A percentile compares a stretch with the other conserved stretches of the same genome.
Evolutionary conservation across 495 filamentous ascomycete species (phyloP).

Genomic region (Aspergillus taichungensis): DNA sequence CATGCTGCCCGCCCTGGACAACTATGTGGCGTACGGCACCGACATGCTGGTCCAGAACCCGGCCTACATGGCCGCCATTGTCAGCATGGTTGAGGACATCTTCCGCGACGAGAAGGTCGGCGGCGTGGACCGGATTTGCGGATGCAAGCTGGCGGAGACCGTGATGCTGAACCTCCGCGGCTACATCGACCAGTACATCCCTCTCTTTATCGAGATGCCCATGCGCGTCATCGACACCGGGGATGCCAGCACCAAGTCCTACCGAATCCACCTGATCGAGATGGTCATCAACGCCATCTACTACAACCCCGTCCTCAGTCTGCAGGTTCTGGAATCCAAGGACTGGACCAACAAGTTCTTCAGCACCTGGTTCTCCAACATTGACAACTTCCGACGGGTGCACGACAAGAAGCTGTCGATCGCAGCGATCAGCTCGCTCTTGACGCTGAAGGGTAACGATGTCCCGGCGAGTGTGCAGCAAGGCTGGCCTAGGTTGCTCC

Average conservation of each 20-base stretch:
- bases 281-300: conserved; percentile 98
- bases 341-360: conserved; percentile 99
- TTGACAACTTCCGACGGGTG: conserved; percentile 85
- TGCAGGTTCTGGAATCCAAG: conserved; percentile 80
- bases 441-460: conserved; percentile 65
- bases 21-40: conserved; percentile 87
- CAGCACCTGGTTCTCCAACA: conserved; percentile 93
- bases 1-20: conserved; percentile 96
- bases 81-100: conserved; percentile 69
- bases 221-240: conserved; percentile 68
- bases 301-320: conserved; percentile 78
- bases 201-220: conserved; percentile 77
- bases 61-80: conserved; percentile 77
- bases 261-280: conserved; percentile 94
- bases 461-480: conserved; percentile 84
- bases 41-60: conserved; percentile 70
- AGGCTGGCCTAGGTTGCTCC: conserved; percentile 91
- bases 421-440: conserved; percentile 76
- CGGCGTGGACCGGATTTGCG: conserved; percentile 92
- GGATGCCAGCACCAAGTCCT: conserved; percentile 73
- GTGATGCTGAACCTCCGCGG: conserved; percentile 93
- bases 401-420: conserved; percentile 99
- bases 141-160: conserved; percentile 96
- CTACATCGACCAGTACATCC: conserved; percentile 77
- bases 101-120: conserved; percentile 83